Evolutionary conservation across 1,284 basidiomycete genomes (phyloP), one percentile per base, ranked within the genome.

Genomic region (Apiotrichum laibachii): DNA sequence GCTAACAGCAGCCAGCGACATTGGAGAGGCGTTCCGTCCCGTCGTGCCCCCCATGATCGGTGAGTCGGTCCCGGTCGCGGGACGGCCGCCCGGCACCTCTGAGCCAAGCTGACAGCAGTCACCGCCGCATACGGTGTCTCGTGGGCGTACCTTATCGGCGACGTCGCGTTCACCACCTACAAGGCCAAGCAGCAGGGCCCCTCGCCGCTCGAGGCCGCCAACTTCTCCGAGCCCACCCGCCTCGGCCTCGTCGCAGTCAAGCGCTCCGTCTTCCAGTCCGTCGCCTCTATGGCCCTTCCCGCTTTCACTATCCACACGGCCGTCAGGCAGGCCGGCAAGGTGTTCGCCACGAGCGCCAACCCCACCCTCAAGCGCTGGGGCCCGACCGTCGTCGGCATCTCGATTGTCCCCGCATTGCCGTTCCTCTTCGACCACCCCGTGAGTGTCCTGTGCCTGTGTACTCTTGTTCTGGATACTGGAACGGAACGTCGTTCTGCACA

Each of bases 11-110:
- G 76, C 90, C 22, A 90, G 88, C 78, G 92, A 96, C 72, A 81
- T 96, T 37, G 93, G 93, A 58, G 93, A 96, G 78, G 90, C 92
- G 0, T 93, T 96, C 78, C 83, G 92, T 34, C 92, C 92, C 1
- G 84, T 95, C 42, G 89, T 94, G 4, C 84, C 85, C 18, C 89
- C 91, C 0, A 83, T 80, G 66, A 68, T 90, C 15, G 91, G 73
- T 74, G 55, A 62, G 73, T 69, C 3, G 18, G 19, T 31, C 26
- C 7, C 26, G 26, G 26, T 31, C 26, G 26, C 26, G 26, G 26
- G 26, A 31, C 26, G 26, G 26, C 26, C 26, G 26, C 26, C 26
- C 26, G 26, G 7, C 26, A 31, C n/a, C n/a, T n/a, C n/a, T n/a
- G n/a, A 7, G 26, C 26, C 26, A 31, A 7, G 49, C 55, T 50